A percentile compares a stretch with the other conserved stretches of the same genome.
Evolutionary conservation across 2,329 filamentous ascomycete genomes (phyloP).

Genomic region (Aspergillus glaucus): DNA sequence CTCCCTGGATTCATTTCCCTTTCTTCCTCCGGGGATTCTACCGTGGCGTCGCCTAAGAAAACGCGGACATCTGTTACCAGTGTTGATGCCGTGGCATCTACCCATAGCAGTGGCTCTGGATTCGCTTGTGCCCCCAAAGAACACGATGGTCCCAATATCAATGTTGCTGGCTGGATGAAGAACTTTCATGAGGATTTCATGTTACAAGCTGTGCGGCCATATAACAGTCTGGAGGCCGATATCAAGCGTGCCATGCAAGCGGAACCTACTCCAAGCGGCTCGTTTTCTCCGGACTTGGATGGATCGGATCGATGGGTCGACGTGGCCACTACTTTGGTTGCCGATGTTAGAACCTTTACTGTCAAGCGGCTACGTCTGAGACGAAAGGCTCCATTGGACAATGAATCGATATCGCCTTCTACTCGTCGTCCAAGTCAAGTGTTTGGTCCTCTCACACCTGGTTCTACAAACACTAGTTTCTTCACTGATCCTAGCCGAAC

Average conservation of each 20-base stretch:
- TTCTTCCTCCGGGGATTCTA: slow-evolving; percentile 41
- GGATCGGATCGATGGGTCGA: slow-evolving; percentile 48
- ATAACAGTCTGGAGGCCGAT: slow-evolving; percentile 47
- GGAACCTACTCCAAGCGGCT: slow-evolving; percentile 42
- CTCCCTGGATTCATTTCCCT: slow-evolving; percentile 47
- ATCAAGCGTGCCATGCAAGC: slow-evolving; percentile 52
- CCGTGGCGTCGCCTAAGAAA: slow-evolving; percentile 37
- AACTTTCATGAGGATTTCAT: slow-evolving; percentile 55
- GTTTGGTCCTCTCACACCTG: slow-evolving; percentile 12
- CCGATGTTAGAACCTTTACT: slow-evolving; percentile 48
- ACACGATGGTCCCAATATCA: slow-evolving; percentile 44
- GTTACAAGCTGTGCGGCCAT: slow-evolving; percentile 53
- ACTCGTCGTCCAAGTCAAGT: slow-evolving; percentile 19
- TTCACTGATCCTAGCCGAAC: slow-evolving; percentile 14
- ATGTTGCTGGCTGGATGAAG: slow-evolving; percentile 54
- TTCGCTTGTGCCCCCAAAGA: slow-evolving; percentile 26
- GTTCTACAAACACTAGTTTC: slow-evolving; percentile 21
- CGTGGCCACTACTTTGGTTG: slow-evolving; percentile 52
- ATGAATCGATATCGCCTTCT: slow-evolving; percentile 14
- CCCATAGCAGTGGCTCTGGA: slow-evolving; percentile 36
- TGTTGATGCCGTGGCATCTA: slow-evolving; percentile 44
- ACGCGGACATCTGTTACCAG: slow-evolving; percentile 46
- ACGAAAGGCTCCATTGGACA: slow-evolving; percentile 35
- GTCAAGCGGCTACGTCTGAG: slow-evolving; percentile 52
- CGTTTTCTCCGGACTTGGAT: slow-evolving; percentile 28